These are phyloP conservation scores for Aspergillus fumigatiaffinis DNA, from an alignment of 2,329 filamentous ascomycete species.

Conservation along the genomic window DNA sequence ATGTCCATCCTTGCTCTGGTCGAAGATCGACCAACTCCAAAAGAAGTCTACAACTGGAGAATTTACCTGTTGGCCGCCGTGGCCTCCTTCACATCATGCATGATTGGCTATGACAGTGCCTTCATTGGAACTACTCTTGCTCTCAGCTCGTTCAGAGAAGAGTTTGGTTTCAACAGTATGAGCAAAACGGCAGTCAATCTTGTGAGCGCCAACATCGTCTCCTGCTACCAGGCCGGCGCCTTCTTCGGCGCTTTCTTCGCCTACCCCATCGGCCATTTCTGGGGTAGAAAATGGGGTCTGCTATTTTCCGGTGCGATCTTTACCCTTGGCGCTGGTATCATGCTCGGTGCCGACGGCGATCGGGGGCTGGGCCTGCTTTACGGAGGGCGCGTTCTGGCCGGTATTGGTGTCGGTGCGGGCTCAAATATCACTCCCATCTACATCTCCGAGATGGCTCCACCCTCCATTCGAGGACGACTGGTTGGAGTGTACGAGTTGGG, in stretches of 20 bases:
- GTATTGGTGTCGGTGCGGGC: slow-evolving; percentile 54
- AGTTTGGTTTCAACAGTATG: slow-evolving; percentile 62
- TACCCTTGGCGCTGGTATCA: slow-evolving; percentile 66
- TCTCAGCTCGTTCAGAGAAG: slow-evolving; percentile 63
- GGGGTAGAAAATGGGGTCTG: slow-evolving; percentile 64
- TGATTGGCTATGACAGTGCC: slow-evolving; percentile 64
- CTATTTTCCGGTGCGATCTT: slow-evolving; percentile 61
- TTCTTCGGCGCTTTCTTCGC: slow-evolving; percentile 75
- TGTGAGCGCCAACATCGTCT: slow-evolving; percentile 72
- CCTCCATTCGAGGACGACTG: slow-evolving; percentile 56
- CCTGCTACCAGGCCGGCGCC: slow-evolving; percentile 75
- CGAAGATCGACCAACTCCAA: slow-evolving; percentile 52
- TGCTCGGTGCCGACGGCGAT: slow-evolving; percentile 61
- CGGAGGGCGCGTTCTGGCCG: slow-evolving; percentile 55
- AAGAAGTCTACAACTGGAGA: slow-evolving; percentile 58
- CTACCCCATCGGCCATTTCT: slow-evolving; percentile 62
- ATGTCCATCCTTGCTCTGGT: slow-evolving; percentile 41
- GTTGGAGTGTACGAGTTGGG: slow-evolving; percentile 56
- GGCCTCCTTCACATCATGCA: slow-evolving; percentile 55
- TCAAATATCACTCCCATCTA: slow-evolving; percentile 59
- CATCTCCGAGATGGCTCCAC: slow-evolving; percentile 56
- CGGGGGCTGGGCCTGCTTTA: slow-evolving; percentile 61
- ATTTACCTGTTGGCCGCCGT: slow-evolving; percentile 54
- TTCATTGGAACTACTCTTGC: slow-evolving; percentile 76
- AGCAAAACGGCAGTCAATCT: slow-evolving; percentile 48